Evolutionary conservation across 306 rosid genomes (phyloP).

Genomic region (Carpinus viminea): DNA sequence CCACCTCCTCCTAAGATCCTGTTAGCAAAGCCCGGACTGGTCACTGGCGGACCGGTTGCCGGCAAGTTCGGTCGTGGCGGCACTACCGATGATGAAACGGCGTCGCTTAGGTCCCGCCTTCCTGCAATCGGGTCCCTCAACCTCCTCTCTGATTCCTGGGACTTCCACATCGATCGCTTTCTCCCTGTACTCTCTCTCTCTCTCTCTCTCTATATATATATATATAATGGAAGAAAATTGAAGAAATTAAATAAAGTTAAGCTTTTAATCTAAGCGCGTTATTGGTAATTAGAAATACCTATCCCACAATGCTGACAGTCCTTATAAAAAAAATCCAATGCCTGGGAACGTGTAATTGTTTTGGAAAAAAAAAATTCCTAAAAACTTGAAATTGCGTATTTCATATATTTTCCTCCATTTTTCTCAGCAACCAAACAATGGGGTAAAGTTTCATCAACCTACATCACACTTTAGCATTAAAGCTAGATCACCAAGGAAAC

Average conservation of each 20-base stretch:
- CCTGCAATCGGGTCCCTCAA: constrained; percentile 86
- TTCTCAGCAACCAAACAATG: neutral
- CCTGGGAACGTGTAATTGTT: neutral
- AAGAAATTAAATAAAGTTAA: neutral
- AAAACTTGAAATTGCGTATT: neutral
- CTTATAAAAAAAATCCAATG: neutral
- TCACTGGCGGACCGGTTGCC: constrained; percentile 52
- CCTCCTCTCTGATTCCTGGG: constrained; percentile 92
- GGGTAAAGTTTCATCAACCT: neutral
- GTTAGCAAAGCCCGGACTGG: constrained; percentile 74
- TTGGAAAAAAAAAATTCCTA: neutral
- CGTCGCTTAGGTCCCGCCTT: constrained; percentile 68
- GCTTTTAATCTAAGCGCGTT: neutral
- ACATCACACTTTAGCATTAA: too few species aligned
- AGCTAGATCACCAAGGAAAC: too few species aligned
- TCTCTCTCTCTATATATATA: neutral
- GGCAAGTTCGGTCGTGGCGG: constrained; percentile 61
- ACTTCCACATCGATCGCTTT: constrained; percentile 87
- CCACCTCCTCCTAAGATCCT: constrained; percentile 72
- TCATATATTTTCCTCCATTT: neutral
- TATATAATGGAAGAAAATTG: neutral
- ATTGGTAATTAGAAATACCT: neutral
- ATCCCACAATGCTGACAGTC: too few species aligned
- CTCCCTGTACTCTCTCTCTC: constrained; percentile 58
- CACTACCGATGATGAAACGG: constrained; percentile 59